Percentiles rank a stretch among this genome's conserved stretches.
Conservation (phyloP, 805 yeast species). For the Candida sakaeoensis region DNA sequence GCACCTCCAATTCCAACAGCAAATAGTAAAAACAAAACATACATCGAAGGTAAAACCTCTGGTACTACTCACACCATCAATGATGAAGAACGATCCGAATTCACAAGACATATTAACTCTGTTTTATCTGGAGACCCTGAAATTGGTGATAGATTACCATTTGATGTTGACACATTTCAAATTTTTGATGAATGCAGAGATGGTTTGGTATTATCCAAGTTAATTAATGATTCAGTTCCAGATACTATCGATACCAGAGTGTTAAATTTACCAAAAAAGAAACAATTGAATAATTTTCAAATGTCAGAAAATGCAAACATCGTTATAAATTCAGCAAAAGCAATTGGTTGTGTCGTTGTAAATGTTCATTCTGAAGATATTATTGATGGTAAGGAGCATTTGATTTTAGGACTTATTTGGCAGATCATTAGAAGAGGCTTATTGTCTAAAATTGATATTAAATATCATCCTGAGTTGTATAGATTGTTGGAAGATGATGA, state of each 20-base stretch:
- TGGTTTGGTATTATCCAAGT: slow-evolving; percentile 86
- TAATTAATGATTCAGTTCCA: slow-evolving; percentile 96
- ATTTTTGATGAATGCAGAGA: slow-evolving; percentile 95
- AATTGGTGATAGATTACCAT: slow-evolving; percentile 80
- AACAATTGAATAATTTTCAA: slow-evolving; percentile 84
- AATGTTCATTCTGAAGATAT: slow-evolving; percentile 96
- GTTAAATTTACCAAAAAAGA: slow-evolving; percentile 76
- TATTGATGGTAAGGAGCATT: slow-evolving; percentile 89
- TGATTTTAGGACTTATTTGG: slow-evolving; percentile 91
- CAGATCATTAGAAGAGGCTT: slow-evolving; percentile 96
- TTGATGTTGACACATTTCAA: slow-evolving; percentile 92
- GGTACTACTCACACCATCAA: slow-evolving; percentile 96
- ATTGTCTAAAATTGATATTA: slow-evolving; percentile 91
- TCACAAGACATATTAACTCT: slow-evolving; percentile 91
- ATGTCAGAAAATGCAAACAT: slow-evolving; percentile 97
- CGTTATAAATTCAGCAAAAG: slow-evolving; percentile 97
- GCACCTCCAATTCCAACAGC: slow-evolving; percentile 50
- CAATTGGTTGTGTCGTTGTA: slow-evolving; percentile 97
- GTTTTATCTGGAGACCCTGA: slow-evolving; percentile 87
- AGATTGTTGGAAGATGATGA: slow-evolving; percentile 94
- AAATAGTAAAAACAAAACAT: slow-evolving; percentile 50
- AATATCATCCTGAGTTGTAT: slow-evolving; percentile 93
- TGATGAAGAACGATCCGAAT: slow-evolving; percentile 94
- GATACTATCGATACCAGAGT: slow-evolving; percentile 98
- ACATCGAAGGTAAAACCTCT: slow-evolving; percentile 79